Conservation (phyloP, 345 rosid genomes). For the Camelina sativa region DNA sequence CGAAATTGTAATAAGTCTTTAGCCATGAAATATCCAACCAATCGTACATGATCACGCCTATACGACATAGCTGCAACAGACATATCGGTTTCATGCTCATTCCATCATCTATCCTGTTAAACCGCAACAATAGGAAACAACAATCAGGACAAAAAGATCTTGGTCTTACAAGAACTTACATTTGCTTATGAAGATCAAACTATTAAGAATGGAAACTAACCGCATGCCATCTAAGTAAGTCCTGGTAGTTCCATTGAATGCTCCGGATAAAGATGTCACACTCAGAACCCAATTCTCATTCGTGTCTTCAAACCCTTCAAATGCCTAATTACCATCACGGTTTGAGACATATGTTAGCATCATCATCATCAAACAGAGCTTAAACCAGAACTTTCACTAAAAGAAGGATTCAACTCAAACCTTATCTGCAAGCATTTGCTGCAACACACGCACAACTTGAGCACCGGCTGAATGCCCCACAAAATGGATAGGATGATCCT, state of each 20-base stretch:
- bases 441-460: constrained; percentile 94
- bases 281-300: constrained; percentile 92
- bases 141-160: constrained; percentile 1
- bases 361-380: constrained; percentile 9
- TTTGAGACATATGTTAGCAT: constrained; percentile 25
- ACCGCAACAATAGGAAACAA: not conserved
- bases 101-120: constrained; percentile 81
- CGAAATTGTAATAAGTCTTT: constrained; percentile 86
- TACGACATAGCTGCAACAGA: constrained; percentile 85
- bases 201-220: constrained; percentile 54
- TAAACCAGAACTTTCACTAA: not conserved
- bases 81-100: constrained; percentile 71
- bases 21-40: constrained; percentile 92
- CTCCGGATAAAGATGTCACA: constrained; percentile 90
- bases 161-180: not conserved
- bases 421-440: constrained; percentile 98
- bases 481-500: constrained; percentile 92
- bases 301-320: constrained; percentile 77
- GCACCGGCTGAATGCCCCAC: constrained; percentile 99
- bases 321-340: constrained; percentile 56
- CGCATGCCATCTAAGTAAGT: constrained; percentile 94
- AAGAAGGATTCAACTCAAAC: constrained; percentile 43
- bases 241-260: constrained; percentile 96
- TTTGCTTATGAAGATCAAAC: no score
- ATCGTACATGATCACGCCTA: constrained; percentile 86